phyloP scores from a whole-genome alignment of 1,284 basidiomycete species.

The Pseudozyma tsukubaensis region DNA sequence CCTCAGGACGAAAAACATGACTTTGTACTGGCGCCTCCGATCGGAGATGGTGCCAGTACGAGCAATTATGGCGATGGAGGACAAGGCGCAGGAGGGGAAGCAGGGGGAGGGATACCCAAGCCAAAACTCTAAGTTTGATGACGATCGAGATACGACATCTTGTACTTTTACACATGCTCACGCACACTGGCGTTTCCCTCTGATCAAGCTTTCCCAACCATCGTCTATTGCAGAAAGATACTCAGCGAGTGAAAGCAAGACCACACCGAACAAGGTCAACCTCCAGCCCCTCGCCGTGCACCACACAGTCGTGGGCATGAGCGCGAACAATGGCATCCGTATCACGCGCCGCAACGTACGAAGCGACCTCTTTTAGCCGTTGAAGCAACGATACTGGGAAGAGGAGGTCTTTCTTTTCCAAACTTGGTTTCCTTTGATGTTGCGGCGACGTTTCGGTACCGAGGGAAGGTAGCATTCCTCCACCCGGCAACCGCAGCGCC shows the following conservation, averaged over 20 bases:
- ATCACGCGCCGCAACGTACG: conserved; percentile 30
- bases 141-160: not conserved
- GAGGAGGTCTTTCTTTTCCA: conserved; percentile 20
- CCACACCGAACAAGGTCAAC: conserved; percentile 19
- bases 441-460: not conserved
- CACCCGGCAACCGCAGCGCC: conserved; percentile 52
- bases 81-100: not conserved
- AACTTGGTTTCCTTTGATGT: not conserved
- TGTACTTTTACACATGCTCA: conserved; percentile 3
- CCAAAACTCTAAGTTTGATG: conserved; percentile 23
- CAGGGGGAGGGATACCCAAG: conserved; percentile 3
- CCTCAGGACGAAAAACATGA: conserved; percentile 41
- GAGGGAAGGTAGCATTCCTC: conserved; percentile 40
- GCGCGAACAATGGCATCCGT: conserved; percentile 50
- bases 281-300: conserved; percentile 29
- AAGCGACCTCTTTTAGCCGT: conserved; percentile 27
- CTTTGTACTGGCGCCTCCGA: conserved; percentile 28
- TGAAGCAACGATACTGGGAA: conserved; percentile 25
- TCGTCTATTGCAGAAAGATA: not conserved
- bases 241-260: conserved; percentile 6
- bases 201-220: not conserved
- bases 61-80: not conserved
- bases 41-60: not conserved
- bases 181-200: too few species aligned
- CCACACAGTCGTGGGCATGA: conserved; percentile 52